Evolutionary conservation across 371 early-diverging fungal genomes (phyloP).

Genomic region (Syncephalastrum contaminatum): DNA sequence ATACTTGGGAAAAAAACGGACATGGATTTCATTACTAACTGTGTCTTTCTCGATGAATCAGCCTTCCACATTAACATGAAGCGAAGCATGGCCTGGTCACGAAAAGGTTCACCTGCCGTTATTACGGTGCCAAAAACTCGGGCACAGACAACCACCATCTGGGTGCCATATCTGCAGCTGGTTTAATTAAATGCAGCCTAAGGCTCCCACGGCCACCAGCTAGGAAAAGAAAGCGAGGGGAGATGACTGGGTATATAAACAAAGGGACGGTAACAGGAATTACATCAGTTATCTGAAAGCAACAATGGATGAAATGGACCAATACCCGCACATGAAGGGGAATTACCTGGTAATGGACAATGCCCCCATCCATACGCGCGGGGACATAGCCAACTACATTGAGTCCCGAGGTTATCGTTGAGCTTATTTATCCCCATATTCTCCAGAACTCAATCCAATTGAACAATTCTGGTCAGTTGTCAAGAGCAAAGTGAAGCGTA

Average conservation of each 20-base stretch:
- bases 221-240: conserved; percentile 11
- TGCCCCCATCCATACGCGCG: conserved; percentile 12
- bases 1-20: no score
- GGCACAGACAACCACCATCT: conserved; percentile 13
- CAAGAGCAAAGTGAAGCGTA: conserved; percentile 10
- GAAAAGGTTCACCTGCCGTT: conserved; percentile 18
- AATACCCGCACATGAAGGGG: conserved; percentile 18
- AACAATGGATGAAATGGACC: conserved; percentile 19
- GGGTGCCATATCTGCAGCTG: conserved; percentile 18
- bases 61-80: conserved; percentile 18
- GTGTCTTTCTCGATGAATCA: conserved; percentile 19
- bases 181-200: conserved; percentile 16
- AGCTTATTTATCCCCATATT: conserved; percentile 7
- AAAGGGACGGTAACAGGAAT: conserved; percentile 11
- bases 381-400: conserved; percentile 6
- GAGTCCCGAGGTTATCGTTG: conserved; percentile 6
- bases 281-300: conserved; percentile 12
- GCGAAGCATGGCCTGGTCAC: conserved; percentile 18
- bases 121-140: conserved; percentile 14
- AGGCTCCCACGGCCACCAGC: conserved; percentile 4
- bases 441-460: conserved; percentile 11
- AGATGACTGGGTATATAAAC: conserved; percentile 4
- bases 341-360: conserved; percentile 18
- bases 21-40: no score
- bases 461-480: conserved; percentile 12